Evolutionary conservation across 129 eudicot genomes (phyloP), one percentile per base, ranked within the genome.

Genomic region (Kitagawia praeruptora): DNA sequence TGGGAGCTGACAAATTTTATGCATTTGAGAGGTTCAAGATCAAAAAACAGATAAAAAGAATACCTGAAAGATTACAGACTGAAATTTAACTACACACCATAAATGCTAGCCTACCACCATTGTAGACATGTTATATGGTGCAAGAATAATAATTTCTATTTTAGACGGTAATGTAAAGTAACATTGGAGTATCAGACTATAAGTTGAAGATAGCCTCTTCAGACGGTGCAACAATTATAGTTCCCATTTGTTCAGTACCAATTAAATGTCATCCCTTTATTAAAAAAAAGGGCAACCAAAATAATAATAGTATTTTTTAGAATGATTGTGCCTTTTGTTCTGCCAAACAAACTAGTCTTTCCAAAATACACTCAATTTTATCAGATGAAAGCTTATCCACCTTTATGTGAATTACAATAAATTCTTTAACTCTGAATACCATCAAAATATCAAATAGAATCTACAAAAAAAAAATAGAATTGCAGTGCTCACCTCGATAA

Each of bases 1-100:
- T 54, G 99, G 99, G 47, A 92, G 97, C 99, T 95, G 90, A 80
- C 78, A 80, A 77, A 61, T 40, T 48, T 70, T 53, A 74, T 71
- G 13, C 44, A 81, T 49, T 34, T 77, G 74, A 51, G 74, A 80
- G 25, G 39, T 15, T 18, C 13, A 27, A 63, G n/a, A 3, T 48
- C 9, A 69, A 49, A 27, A 80, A 78, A 10, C 5, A 13, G 75
- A 51, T 1, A 64, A 23, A 31, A 66, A 64, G 2, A 4, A 46
- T 42, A 15, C 58, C n/a, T 44, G 19, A 41, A 38, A 42, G 4
- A 23, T 16, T 42, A 73, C 11, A 10, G 46, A 44, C 54, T 42
- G 27, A 40, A 71, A 71, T 16, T 40, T 15, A 21, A 71, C 16
- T 21, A 21, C 28, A 19, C 48, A 13, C 13, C n/a, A 8, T n/a